Evolutionary conservation across 2,329 filamentous ascomycete genomes (phyloP), one percentile per base, ranked within the genome.

Genomic region (Ilyonectria robusta): DNA sequence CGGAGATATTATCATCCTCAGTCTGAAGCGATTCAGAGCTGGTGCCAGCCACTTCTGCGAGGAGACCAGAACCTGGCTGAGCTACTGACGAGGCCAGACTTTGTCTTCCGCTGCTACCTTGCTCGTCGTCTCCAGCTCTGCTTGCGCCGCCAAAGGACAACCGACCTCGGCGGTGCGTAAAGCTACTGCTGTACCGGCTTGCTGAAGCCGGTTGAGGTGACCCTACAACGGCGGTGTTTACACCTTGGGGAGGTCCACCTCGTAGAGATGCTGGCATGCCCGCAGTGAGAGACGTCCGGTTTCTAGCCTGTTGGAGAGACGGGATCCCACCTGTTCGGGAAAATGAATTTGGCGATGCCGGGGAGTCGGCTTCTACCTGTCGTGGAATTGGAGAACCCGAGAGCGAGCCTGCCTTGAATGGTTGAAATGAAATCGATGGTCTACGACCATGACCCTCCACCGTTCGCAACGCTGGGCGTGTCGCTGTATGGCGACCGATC

Each of bases 361-460:
- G 86, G 2, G 84, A 77, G 55, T 89, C 88, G 15, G 81, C 78
- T 13, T 89, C 87, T 2, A 81, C 77, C 7, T 83, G 78, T 33
- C 86, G 83, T 31, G 83, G 83, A n/a, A 86, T 78, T 0, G 95
- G 95, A 5, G 95, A 98, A 4, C 93, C 94, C 2, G 95, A 97
- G n/a, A 98, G 85, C 1, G 95, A 97, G 11, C 95, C 95, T 15
- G 95, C 94, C 81, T 99, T 99, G 84, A 99, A 99, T 0, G 95
- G 95, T 74, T 97, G 94, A 75, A 98, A 97, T 1, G 94, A 97
- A 23, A 97, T 89, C 0, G 94, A 98, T 7, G 93, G 91, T 59
- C 94, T 89, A 73, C 94, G 88, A 59, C 86, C 86, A 54, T 87
- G 76, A 23, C 83, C 84, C 48, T 93, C 85, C 21, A 91, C 80